Percentiles rank a stretch among this genome's conserved stretches.
Evolutionary conservation across 768 basidiomycete species (phyloP).

Genomic region (Boletus speciosus): DNA sequence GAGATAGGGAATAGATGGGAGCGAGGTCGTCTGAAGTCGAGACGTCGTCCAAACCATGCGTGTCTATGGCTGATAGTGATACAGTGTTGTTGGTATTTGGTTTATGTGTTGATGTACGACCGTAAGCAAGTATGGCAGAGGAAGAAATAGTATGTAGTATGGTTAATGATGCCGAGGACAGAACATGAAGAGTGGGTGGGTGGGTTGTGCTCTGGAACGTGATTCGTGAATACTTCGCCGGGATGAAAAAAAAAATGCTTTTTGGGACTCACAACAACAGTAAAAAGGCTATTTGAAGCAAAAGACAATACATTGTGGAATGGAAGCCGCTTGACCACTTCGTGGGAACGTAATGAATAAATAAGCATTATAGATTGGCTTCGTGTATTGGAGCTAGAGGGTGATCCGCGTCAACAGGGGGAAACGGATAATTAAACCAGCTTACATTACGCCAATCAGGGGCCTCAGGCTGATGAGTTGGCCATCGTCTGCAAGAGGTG

Average conservation of each 20-base stretch:
- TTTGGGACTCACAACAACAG: slow-evolving; percentile 51
- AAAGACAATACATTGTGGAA: slow-evolving; percentile 44
- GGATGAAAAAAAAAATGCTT: not conserved
- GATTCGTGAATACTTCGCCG: not conserved
- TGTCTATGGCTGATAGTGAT: slow-evolving; percentile 37
- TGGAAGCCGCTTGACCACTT: slow-evolving; percentile 45
- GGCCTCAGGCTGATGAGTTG: slow-evolving; percentile 31
- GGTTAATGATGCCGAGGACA: slow-evolving; percentile 52
- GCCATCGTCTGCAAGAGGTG: slow-evolving; percentile 29
- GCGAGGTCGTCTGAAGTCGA: slow-evolving; percentile 25
- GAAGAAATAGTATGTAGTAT: slow-evolving; percentile 49
- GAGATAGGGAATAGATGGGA: slow-evolving; percentile 60
- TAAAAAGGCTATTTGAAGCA: slow-evolving; percentile 44
- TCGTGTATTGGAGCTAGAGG: slow-evolving; percentile 22
- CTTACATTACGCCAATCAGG: slow-evolving; percentile 36
- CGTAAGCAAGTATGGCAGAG: slow-evolving; percentile 44
- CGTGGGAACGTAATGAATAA: slow-evolving; percentile 49
- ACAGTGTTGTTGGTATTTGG: slow-evolving; percentile 37
- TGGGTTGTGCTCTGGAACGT: slow-evolving; percentile 51
- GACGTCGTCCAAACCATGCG: slow-evolving; percentile 16
- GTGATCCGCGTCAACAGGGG: slow-evolving; percentile 2
- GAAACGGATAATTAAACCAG: slow-evolving; percentile 2
- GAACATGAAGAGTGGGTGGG: slow-evolving; percentile 53
- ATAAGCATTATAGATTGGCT: slow-evolving; percentile 33
- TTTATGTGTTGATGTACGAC: slow-evolving; percentile 34